Evolutionary conservation across 2,329 filamentous ascomycete species (phyloP), one percentile per base, ranked within the genome.

Genomic region (Ilyonectria sp.): DNA sequence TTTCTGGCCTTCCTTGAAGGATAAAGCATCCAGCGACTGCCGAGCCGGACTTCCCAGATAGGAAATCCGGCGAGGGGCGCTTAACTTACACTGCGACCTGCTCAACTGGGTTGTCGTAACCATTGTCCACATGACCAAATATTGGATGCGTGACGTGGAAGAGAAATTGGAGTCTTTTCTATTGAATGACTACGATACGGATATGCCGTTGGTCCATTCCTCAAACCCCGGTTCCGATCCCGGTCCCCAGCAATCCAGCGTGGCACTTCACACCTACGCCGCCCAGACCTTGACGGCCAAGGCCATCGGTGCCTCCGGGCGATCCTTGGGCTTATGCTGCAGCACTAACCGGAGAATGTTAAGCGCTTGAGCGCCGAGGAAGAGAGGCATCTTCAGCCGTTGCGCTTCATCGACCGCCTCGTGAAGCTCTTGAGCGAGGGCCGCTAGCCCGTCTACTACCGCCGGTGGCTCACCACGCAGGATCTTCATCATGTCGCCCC

Each of bases 331-430:
- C 33, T 63, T 66, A 5, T 69, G 69, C 13, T 55, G 55, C 10
- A 70, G 60, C n/a, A 67, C 63, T n/a, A 70, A n/a, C 9, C 56
- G 57, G 17, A 71, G 53, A 1, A 71, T 23, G 10, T 64, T 65
- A 31, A 71, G 26, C 1, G 67, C 69, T 19, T 64, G 53, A 7
- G 53, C 53, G 8, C 57, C 69, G 11, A 71, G 57, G 60, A 65
- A 65, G 44, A 71, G 37, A 3, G 69, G 67, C 40, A 71, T 35
- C 47, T 68, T 68, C 11, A 71, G 17, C 33, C 53, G 37, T 17
- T 71, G 69, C 1, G 60, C 69, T 19, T 69, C 67, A 1, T 67
- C 60, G 7, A 69, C 67, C 5, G 69, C 67, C 23, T 52, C 50
- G 5, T 57, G 60, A 6, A 71, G 37, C 1, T 67, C 60, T n/a